Evolutionary conservation across 495 filamentous ascomycete genomes (phyloP), one percentile per base, ranked within the genome.

Genomic region (Aspergillus leporis): DNA sequence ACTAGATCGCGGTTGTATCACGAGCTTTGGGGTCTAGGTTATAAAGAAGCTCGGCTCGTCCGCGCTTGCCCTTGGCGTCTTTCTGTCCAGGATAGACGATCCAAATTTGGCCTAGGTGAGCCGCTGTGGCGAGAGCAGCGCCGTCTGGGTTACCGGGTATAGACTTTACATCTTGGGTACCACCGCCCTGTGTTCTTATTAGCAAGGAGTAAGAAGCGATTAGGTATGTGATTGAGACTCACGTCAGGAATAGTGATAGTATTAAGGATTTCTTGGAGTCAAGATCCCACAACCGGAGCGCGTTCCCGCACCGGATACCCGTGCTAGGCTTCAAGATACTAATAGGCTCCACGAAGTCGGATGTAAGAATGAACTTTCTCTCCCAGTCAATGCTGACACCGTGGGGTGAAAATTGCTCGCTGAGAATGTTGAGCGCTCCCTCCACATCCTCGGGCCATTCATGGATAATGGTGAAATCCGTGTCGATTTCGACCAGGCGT

Each of bases 101-200:
- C 83, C 84, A 86, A 47, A 86, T 81, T 65, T 86, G 81, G 38
- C 83, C 85, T 6, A 83, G 78, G 43, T 82, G 79, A 22, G 86
- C 85, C 7, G 85, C 84, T 49, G 84, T 85, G 13, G 84, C 85
- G 21, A 87, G 72, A 28, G 83, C 84, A 23, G 84, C 84, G 21
- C 71, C 70, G 56, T 87, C 84, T 3, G 70, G 58, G 71, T 87
- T 84, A 9, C 82, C 81, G 4, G 84, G 85, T 61, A 86, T 87
- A 70, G 84, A 85, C 66, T 86, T 86, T 66, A 86, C 82, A 61
- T 87, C 84, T 70, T 87, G 83, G 56, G 86, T 86, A 47, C 84
- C 84, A 40, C 77, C 76, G 14, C 84, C 82, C 76, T 81, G 53
- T 19, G 28, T 48, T 41, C 13, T 28, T 9, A 18, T 51, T 50